A percentile compares a stretch with the other conserved stretches of the same genome.
These are phyloP conservation scores for Physcia stellaris DNA, from an alignment of 495 filamentous ascomycete species.

Conservation along the genomic window DNA sequence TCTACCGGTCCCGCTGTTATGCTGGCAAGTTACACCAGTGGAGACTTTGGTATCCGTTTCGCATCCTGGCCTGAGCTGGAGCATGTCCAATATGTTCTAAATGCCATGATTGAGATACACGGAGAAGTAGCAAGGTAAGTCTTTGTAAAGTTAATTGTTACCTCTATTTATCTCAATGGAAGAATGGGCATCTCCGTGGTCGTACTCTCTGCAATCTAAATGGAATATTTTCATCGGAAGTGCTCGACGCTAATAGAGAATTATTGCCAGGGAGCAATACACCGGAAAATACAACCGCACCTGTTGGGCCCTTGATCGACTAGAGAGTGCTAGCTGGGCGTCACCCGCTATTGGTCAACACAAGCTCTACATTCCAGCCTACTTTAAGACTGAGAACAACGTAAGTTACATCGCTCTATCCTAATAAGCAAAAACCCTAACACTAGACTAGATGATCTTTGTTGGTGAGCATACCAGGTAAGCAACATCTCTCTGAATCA, in stretches of 20 bases:
- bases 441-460: slow-evolving; percentile 38
- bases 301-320: slow-evolving; percentile 45
- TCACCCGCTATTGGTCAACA: slow-evolving; percentile 44
- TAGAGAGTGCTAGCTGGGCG: slow-evolving; percentile 42
- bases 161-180: too few relatives aligned
- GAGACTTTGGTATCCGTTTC: slow-evolving; percentile 30
- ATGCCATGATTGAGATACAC: slow-evolving; percentile 48
- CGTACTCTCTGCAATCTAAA: too few relatives aligned
- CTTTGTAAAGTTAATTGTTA: too few relatives aligned
- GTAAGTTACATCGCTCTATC: slow-evolving; percentile 15
- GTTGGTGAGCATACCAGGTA: slow-evolving; percentile 51
- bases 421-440: background rate
- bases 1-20: slow-evolving; percentile 46
- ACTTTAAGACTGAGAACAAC: slow-evolving; percentile 52
- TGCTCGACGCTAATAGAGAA: too few relatives aligned
- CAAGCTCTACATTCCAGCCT: slow-evolving; percentile 52
- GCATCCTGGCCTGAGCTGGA: slow-evolving; percentile 33
- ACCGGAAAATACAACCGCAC: slow-evolving; percentile 43
- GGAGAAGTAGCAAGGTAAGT: slow-evolving; percentile 41
- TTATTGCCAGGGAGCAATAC: slow-evolving; percentile 40
- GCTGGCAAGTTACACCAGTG: slow-evolving; percentile 41
- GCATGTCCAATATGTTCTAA: slow-evolving; percentile 39
- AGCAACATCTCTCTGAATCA: background rate
- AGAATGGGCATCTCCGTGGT: too few relatives aligned
- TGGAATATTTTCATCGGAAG: too few relatives aligned